Base-by-base conservation (phyloP, 1,284 basidiomycete genomes). In the Meripilus lineatus region DNA sequence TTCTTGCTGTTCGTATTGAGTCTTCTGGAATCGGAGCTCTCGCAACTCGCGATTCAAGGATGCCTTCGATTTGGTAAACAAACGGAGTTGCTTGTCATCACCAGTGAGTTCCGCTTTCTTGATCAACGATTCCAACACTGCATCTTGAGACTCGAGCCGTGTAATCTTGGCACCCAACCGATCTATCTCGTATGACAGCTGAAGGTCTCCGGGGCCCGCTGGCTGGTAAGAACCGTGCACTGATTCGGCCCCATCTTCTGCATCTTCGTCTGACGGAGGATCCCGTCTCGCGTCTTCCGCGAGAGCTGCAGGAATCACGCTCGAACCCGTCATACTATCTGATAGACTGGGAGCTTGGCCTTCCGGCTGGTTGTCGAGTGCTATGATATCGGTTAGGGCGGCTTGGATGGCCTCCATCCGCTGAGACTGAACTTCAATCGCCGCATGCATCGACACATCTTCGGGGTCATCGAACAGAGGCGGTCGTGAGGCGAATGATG, bases 21-120 rank as follows among this genome's bases (percentile, higher is more conserved):
- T 76, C 63, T 88, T 90, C 66, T 96, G 93, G 65, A 96, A 95
- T 42, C 77, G 74, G 2, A 93, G 70, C 53, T 93, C 86, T 24
- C 92, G 75, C 24, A 93, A 70, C 58, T 98, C 93, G 38, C 91
- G 74, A 28, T 74, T 79, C 61, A 97, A 79, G 0, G 90, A 81
- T 7, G 83, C 75, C 55, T 87, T 88, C 1, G 91, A 94, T 52
- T 81, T 88, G 39, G 73, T 77, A 37, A 98, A 75, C 17, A 98
- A 74, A 44, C 77, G 79, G 20, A 94, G 74, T 65, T 98, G 93
- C 53, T 88, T 81, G 2, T 76, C 79, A 56, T 93, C 90, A 0
- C 94, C 95, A 0, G 91, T 93, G 33, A 98, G 68, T 59, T 98
- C 95, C 0, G 95, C 95, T 62, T 95, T 94, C 51, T 89, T 84